Conservation (phyloP, 495 filamentous ascomycete genomes). For the Trichoderma gamsii region DNA sequence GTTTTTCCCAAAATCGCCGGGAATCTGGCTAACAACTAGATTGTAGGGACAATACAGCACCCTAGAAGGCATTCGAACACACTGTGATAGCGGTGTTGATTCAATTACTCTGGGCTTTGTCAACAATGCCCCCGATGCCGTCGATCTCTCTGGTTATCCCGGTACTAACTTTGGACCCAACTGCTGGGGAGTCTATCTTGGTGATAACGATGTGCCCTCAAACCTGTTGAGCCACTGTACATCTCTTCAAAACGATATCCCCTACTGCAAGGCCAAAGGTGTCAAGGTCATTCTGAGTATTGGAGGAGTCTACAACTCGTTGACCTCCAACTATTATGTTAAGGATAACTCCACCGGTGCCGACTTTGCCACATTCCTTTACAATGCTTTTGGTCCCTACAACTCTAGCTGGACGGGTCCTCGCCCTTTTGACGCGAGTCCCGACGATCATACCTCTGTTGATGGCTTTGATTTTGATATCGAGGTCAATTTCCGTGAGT, state of each 20-base stretch:
- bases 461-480: conserved; percentile 71
- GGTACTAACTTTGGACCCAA: conserved; percentile 38
- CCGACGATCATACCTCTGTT: conserved; percentile 37
- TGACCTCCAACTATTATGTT: conserved; percentile 35
- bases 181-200: conserved; percentile 29
- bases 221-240: conserved; percentile 37
- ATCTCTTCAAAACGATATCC: conserved; percentile 48
- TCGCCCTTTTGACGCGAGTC: conserved; percentile 53
- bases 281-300: conserved; percentile 63
- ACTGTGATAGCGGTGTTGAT: conserved; percentile 33
- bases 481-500: conserved; percentile 36
- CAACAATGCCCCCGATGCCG: conserved; percentile 37
- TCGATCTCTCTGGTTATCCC: conserved; percentile 35
- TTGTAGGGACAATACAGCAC: conserved; percentile 30
- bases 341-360: conserved; percentile 45
- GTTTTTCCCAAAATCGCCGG: not conserved
- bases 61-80: conserved; percentile 26
- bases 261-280: conserved; percentile 53
- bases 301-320: conserved; percentile 38
- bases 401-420: conserved; percentile 31
- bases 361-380: conserved; percentile 57
- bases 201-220: conserved; percentile 26
- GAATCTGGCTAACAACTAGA: not conserved
- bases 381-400: conserved; percentile 59
- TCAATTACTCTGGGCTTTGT: conserved; percentile 39